These are phyloP conservation scores for Bryoerythrophyllum caledonicum DNA, from an alignment of 225 moss, liverwort and hornwort species.

Conservation along the genomic window DNA sequence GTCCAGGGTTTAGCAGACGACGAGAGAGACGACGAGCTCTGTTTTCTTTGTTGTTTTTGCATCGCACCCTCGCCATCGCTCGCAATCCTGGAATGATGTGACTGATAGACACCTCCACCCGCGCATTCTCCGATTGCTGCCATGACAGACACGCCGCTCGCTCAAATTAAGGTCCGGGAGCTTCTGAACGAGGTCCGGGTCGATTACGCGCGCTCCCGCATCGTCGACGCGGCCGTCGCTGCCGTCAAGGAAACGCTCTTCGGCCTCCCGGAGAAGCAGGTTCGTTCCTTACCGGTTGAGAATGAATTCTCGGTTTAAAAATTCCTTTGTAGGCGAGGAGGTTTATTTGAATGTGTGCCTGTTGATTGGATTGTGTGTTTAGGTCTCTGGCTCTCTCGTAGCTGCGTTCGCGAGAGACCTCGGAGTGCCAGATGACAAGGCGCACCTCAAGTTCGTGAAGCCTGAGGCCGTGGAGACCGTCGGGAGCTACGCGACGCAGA, in stretches of 20 bases:
- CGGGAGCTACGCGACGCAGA: conserved; percentile 70
- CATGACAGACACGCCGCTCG: conserved; percentile 59
- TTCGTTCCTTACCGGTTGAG: conserved; percentile 21
- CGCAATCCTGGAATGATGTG: background rate
- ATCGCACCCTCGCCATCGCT: background rate
- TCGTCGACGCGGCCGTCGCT: conserved; percentile 53
- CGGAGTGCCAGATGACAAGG: conserved; percentile 69
- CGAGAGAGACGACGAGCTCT: background rate
- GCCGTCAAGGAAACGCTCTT: conserved; percentile 34
- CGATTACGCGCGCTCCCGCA: conserved; percentile 54
- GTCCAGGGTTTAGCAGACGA: conserved; percentile 4
- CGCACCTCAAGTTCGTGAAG: conserved; percentile 57
- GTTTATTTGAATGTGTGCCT: background rate
- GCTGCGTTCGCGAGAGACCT: conserved; percentile 65
- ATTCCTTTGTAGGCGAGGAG: background rate
- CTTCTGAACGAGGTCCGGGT: conserved; percentile 89
- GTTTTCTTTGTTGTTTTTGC: background rate
- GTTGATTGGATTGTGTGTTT: background rate
- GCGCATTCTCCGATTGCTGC: background rate
- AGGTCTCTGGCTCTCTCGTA: conserved; percentile 64
- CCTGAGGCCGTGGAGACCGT: conserved; percentile 69
- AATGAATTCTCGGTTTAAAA: background rate
- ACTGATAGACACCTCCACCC: background rate
- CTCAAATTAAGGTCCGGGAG: conserved; percentile 76
- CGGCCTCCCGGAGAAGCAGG: conserved; percentile 52